Conservation (phyloP, 2,329 filamentous ascomycete genomes). For the Beauveria medogensis region DNA sequence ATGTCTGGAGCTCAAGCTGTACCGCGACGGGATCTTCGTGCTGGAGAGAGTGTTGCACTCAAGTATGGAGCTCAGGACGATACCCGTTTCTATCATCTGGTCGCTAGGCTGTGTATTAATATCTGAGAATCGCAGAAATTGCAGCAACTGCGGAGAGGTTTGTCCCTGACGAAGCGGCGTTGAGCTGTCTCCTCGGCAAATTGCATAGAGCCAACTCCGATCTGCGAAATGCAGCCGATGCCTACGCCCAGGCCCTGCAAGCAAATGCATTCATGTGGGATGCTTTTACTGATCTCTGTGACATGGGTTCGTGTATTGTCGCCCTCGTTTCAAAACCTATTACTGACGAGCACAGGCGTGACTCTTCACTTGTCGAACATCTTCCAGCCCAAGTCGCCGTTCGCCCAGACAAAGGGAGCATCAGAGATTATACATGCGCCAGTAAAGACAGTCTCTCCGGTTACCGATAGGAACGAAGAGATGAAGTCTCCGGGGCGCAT, state of each 20-base stretch:
- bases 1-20: neutral
- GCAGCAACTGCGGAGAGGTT: neutral
- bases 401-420: neutral
- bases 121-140: neutral
- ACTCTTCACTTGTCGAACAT: neutral
- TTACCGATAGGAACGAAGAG: neutral
- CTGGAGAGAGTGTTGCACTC: neutral
- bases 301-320: neutral
- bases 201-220: neutral
- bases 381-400: neutral
- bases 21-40: neutral
- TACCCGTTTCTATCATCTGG: no score
- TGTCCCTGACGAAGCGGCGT: neutral
- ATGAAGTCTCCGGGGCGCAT: neutral
- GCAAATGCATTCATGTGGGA: neutral
- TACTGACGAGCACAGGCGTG: neutral
- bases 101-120: neutral
- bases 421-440: neutral
- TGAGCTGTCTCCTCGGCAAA: neutral
- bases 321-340: neutral
- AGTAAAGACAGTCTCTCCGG: neutral
- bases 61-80: neutral
- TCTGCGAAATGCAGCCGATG: neutral
- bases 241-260: neutral
- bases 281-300: neutral